Conservation (phyloP, 768 basidiomycete species). For the Cubamyces sp. region DNA sequence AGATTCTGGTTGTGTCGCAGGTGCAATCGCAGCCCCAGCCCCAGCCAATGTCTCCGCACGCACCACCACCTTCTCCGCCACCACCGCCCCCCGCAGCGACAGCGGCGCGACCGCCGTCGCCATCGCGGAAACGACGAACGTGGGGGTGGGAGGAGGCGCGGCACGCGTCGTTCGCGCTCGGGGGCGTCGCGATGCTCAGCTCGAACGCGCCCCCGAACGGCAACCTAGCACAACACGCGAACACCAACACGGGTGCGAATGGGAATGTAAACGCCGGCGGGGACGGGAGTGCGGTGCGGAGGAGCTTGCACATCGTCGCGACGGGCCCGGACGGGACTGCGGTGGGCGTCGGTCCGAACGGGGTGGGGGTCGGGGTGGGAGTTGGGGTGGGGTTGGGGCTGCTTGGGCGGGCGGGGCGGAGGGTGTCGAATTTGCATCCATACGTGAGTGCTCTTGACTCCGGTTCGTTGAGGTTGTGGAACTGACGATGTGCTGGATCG, state of each 20-base stretch:
- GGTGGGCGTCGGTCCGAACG: not conserved
- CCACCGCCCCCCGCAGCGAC: not conserved
- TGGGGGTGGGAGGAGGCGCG: slow-evolving; percentile 24
- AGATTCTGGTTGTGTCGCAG: slow-evolving; percentile 12
- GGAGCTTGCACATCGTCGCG: slow-evolving; percentile 13
- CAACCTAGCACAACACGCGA: not conserved
- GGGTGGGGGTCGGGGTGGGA: slow-evolving; percentile 9
- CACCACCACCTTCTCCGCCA: not conserved
- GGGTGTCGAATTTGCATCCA: slow-evolving; percentile 33
- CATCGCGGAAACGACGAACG: slow-evolving; percentile 15
- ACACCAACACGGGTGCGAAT: not conserved
- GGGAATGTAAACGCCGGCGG: not conserved
- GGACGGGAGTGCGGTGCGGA: not conserved
- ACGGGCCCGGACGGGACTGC: slow-evolving; percentile 2
- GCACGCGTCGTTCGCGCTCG: slow-evolving; percentile 3
- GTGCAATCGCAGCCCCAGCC: slow-evolving; percentile 1
- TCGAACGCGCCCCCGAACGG: not conserved
- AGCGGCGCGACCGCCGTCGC: slow-evolving; percentile 4
- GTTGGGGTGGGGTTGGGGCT: slow-evolving; percentile 7
- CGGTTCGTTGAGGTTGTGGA: not conserved
- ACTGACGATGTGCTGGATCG: not conserved
- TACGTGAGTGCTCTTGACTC: slow-evolving; percentile 31
- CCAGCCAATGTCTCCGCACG: not conserved
- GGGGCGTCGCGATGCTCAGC: not conserved
- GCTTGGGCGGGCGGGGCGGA: not conserved